Base-by-base conservation (phyloP, 2,329 filamentous ascomycete genomes). In the Colletotrichum incanum region DNA sequence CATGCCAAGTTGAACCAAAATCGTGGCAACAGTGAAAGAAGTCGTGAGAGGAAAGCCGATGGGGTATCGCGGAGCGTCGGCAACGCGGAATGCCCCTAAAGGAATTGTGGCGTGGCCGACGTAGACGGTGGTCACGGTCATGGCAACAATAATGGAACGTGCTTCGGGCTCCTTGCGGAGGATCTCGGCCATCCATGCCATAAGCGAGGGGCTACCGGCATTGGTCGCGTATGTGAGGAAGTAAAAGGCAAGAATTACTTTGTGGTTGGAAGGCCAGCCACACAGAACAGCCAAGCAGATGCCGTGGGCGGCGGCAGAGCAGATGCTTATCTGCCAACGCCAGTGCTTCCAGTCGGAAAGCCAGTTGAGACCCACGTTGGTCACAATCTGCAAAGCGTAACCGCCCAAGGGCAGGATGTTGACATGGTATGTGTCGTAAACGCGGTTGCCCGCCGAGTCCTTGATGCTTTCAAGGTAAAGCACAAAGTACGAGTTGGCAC, bases 101-200 rank as follows among this genome's bases (percentile, higher is more conserved):
- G 82, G 82, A 4, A 83, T 82, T 0, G 82, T 83, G 1, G 81
- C 81, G 20, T 83, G 81, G 0, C 82, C 82, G 2, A 82, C 73
- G 39, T 83, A 83, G 0, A 83, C 81, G 3, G 83, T 70, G 8
- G 80, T 83, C n/a, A 83, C 79, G 0, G 81, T 81, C 8, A 82
- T 55, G 0, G 80, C 81, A 12, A 82, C 81, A 7, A 82, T 75
- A 28, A 82, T 79, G 1, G 81, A 78, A 12, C 81, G 75, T 5
- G 80, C 81, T 65, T 82, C 81, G 1, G 81, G 81, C 50, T 82
- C 81, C 18, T 79, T 80, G 20, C 80, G 73, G 69, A 82, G 70
- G 1, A 81, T 71, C 45, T 80, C 78, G 0, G 79, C 80, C 62
- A 83, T 78, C 81, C 81, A 83, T 0, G 81, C 81, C 73, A 83